These are phyloP conservation scores for Piromyces sp. DNA, from an alignment of 192 early-diverging fungal species.

Conservation along the genomic window DNA sequence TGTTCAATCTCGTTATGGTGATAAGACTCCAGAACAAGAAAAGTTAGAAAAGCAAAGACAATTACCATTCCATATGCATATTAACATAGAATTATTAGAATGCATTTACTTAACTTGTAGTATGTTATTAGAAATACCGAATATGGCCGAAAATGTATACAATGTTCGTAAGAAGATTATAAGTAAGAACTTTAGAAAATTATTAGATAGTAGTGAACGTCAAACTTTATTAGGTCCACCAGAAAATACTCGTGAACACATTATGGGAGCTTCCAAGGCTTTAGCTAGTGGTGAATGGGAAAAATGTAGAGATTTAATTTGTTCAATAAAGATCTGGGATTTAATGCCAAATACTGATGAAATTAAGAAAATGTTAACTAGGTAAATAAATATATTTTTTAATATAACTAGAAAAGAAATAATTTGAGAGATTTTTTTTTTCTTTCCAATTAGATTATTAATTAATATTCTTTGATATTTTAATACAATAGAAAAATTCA, in stretches of 20 bases:
- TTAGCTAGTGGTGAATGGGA: slow-evolving; percentile 88
- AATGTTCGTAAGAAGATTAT: slow-evolving; percentile 51
- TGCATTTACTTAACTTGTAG: slow-evolving; percentile 87
- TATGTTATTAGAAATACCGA: slow-evolving; percentile 95
- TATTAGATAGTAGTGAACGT: slow-evolving; percentile 88
- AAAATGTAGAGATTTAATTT: slow-evolving; percentile 60
- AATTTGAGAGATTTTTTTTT: too few species aligned
- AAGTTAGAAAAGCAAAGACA: slow-evolving; percentile 84
- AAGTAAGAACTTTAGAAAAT: slow-evolving; percentile 77
- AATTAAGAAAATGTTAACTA: slow-evolving; percentile 78
- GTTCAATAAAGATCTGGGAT: slow-evolving; percentile 91
- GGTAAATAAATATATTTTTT: slow-evolving; percentile 4
- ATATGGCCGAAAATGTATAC: slow-evolving; percentile 61
- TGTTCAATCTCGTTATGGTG: slow-evolving; percentile 47
- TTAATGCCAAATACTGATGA: slow-evolving; percentile 61
- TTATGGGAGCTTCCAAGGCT: slow-evolving; percentile 90
- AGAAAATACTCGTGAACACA: slow-evolving; percentile 96
- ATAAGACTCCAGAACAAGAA: slow-evolving; percentile 80
- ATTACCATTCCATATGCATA: slow-evolving; percentile 98
- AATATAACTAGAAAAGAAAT: too few species aligned
- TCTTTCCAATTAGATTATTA: too few species aligned
- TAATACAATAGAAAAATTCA: slow-evolving; percentile 74
- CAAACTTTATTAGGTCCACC: slow-evolving; percentile 93
- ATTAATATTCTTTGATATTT: not conserved
- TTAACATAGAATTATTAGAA: slow-evolving; percentile 96